A percentile compares a stretch with the other conserved stretches of the same genome.
These are phyloP conservation scores for Pistacia vera DNA, from an alignment of 345 rosid species.

Conservation along the genomic window DNA sequence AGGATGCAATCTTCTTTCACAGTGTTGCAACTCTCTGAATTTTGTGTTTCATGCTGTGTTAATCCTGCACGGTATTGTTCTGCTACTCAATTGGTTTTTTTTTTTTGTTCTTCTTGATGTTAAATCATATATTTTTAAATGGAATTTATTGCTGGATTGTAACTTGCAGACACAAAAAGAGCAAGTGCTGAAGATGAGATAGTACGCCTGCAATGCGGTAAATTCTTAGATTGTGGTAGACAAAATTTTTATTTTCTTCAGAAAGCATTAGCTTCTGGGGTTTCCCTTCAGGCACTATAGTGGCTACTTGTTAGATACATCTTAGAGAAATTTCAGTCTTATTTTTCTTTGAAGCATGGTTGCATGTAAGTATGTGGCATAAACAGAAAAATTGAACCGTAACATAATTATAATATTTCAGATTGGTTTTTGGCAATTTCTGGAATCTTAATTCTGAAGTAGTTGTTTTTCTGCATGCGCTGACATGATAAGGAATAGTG, in stretches of 20 bases:
- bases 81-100: constrained; percentile 1
- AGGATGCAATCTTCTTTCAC: constrained; percentile 82
- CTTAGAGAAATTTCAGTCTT: not conserved
- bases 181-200: constrained; percentile 58
- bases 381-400: too few relatives aligned
- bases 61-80: constrained; percentile 67
- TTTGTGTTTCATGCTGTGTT: constrained; percentile 90
- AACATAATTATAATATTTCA: not conserved
- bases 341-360: not conserved
- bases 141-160: constrained; percentile 18
- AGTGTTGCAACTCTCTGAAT: constrained; percentile 85
- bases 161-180: constrained; percentile 57
- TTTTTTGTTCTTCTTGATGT: constrained; percentile 6
- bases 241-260: not conserved
- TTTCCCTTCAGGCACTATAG: not conserved
- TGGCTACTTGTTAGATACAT: not conserved
- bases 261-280: not conserved
- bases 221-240: constrained; percentile 3
- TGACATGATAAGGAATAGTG: not conserved
- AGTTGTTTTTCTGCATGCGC: not conserved
- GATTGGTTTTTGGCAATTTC: not conserved
- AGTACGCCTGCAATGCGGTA: constrained; percentile 86
- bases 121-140: constrained; percentile 15
- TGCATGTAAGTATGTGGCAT: not conserved
- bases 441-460: not conserved